Evolutionary conservation across 2,329 filamentous ascomycete genomes (phyloP).

Genomic region (Colletotrichum salicis): DNA sequence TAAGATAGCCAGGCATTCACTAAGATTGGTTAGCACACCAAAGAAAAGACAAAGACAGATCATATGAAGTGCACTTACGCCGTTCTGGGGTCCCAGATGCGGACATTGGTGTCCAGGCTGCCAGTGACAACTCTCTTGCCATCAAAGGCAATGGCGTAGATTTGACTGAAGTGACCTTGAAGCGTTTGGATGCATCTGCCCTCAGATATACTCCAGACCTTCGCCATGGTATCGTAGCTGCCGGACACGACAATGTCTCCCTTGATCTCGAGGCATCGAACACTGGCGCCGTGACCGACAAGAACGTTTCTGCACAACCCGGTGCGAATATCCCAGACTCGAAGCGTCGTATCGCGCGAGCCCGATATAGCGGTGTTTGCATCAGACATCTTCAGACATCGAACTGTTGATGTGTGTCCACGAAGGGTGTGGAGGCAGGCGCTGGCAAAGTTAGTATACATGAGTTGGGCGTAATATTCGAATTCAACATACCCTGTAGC

Average conservation of each 20-base stretch:
- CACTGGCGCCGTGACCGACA: conserved; percentile 94
- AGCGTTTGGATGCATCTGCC: conserved; percentile 91
- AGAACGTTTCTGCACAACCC: conserved; percentile 92
- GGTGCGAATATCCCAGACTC: conserved; percentile 92
- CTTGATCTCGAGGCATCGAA: conserved; percentile 94
- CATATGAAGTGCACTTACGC: conserved; percentile 66
- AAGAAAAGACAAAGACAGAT: not conserved
- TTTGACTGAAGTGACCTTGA: conserved; percentile 96
- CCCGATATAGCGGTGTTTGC: conserved; percentile 94
- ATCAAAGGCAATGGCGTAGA: conserved; percentile 98
- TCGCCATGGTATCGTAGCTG: conserved; percentile 96
- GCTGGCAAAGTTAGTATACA: conserved; percentile 54
- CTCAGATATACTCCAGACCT: conserved; percentile 98
- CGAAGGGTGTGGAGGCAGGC: conserved; percentile 83
- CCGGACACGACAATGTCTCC: conserved; percentile 98
- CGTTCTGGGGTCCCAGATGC: conserved; percentile 93
- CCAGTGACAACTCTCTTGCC: conserved; percentile 93
- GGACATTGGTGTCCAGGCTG: conserved; percentile 93
- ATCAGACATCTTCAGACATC: conserved; percentile 98
- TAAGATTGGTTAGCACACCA: conserved; percentile 49
- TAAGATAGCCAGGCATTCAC: conserved; percentile 86
- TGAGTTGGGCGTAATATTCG: not conserved
- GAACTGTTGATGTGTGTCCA: conserved; percentile 95
- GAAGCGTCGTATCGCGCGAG: conserved; percentile 91
- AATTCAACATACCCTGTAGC: conserved; percentile 78